phyloP scores from a whole-genome alignment of 2,329 filamentous ascomycete genomes.

The Fusarium sp. region DNA sequence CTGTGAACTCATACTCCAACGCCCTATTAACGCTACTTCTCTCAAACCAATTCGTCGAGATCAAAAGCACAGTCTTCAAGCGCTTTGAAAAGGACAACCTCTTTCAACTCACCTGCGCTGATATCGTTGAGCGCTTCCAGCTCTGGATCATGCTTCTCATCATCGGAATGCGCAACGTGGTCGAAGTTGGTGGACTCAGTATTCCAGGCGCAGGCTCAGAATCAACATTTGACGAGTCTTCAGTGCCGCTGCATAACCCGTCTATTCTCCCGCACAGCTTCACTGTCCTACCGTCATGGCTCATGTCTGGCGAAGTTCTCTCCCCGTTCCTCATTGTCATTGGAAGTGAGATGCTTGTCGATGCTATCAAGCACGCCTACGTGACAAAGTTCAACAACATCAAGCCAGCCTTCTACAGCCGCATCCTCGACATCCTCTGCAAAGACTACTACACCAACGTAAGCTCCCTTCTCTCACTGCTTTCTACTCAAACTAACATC shows the following conservation, averaged over 20 bases:
- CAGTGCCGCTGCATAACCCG: conserved; percentile 74
- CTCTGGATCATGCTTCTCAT: conserved; percentile 98
- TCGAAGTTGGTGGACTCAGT: conserved; percentile 91
- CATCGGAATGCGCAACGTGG: conserved; percentile 95
- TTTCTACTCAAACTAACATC: conserved; percentile 29
- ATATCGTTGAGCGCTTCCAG: conserved; percentile 97
- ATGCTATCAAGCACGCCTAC: conserved; percentile 97
- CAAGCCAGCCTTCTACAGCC: conserved; percentile 88
- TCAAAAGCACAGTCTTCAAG: conserved; percentile 98
- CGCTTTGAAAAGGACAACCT: conserved; percentile 98
- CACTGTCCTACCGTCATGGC: conserved; percentile 86
- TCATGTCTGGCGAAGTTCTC: conserved; percentile 84
- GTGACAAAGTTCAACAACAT: conserved; percentile 99
- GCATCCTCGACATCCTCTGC: conserved; percentile 92
- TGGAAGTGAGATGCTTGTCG: conserved; percentile 95
- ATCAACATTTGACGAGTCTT: conserved; percentile 62
- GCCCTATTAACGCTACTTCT: conserved; percentile 91
- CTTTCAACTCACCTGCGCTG: conserved; percentile 96
- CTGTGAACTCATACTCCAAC: conserved; percentile 98
- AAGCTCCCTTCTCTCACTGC: conserved; percentile 51
- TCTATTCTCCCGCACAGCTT: conserved; percentile 93
- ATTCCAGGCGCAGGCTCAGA: conserved; percentile 69
- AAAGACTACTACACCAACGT: conserved; percentile 99
- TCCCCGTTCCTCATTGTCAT: conserved; percentile 95
- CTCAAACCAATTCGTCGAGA: conserved; percentile 98